Percentiles rank a stretch among this genome's conserved stretches.
These are phyloP conservation scores for Adansonia grandidieri DNA, from an alignment of 441 rosid species.

Conservation along the genomic window DNA sequence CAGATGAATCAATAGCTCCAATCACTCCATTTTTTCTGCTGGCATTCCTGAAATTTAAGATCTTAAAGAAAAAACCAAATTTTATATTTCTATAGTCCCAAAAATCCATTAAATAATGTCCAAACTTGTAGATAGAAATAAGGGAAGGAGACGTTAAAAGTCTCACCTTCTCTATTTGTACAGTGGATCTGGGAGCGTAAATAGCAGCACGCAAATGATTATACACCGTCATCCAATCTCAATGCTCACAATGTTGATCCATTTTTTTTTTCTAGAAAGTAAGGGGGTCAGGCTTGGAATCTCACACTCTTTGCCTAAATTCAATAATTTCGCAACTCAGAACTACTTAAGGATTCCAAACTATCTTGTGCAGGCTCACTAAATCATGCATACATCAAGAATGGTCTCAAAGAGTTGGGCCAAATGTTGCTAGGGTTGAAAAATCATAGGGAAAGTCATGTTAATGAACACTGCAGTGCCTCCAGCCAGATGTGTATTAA, in stretches of 20 bases:
- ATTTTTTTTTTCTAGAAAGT: background rate
- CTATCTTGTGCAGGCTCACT: slow-evolving; percentile 35
- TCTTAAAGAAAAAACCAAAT: slow-evolving; percentile 35
- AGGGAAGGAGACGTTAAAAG: slow-evolving; percentile 30
- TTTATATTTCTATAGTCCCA: slow-evolving; percentile 19
- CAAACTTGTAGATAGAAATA: slow-evolving; percentile 22
- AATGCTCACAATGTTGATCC: slow-evolving; percentile 26
- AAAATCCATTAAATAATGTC: slow-evolving; percentile 21
- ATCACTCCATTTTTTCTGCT: slow-evolving; percentile 29
- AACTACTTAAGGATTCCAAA: slow-evolving; percentile 28
- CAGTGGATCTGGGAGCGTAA: slow-evolving; percentile 28
- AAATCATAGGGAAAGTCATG: slow-evolving; percentile 29
- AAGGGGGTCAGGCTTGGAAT: slow-evolving; percentile 23
- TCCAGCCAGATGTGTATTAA: slow-evolving; percentile 29
- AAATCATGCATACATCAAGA: slow-evolving; percentile 25
- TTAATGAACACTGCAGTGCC: slow-evolving; percentile 27
- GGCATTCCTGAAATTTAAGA: slow-evolving; percentile 31
- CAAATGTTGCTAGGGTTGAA: slow-evolving; percentile 33
- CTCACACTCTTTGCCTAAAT: slow-evolving; percentile 23
- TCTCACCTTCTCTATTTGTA: slow-evolving; percentile 34
- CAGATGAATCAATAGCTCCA: slow-evolving; percentile 29
- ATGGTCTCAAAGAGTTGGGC: slow-evolving; percentile 31
- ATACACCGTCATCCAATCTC: slow-evolving; percentile 29
- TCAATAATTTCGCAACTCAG: slow-evolving; percentile 30
- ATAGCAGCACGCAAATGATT: slow-evolving; percentile 16